Evolutionary conservation across 148 eudicot species (phyloP).

Genomic region (Polygonum maritimum): DNA sequence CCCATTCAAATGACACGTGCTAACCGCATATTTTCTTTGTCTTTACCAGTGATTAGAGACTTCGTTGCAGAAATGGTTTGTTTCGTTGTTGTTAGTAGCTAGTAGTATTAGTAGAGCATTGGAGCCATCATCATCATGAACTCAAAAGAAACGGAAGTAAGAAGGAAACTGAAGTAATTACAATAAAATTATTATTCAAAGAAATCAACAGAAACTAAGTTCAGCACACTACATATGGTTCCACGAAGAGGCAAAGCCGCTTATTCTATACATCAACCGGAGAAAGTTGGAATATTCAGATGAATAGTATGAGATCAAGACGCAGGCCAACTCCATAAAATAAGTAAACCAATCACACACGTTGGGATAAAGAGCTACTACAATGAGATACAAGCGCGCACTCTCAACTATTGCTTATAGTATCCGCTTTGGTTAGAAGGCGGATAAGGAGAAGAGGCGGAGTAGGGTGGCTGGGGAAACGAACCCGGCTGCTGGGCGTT

Average conservation of each 20-base stretch:
- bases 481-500: conserved; percentile 60
- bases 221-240: background rate
- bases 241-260: background rate
- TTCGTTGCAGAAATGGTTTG: no score
- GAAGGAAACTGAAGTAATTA: background rate
- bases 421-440: conserved; percentile 82
- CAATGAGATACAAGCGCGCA: background rate
- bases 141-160: background rate
- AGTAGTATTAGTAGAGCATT: no score
- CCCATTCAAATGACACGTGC: background rate
- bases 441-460: conserved; percentile 50
- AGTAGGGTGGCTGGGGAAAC: conserved; percentile 83
- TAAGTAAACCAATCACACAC: background rate
- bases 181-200: background rate
- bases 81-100: no score
- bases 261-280: background rate
- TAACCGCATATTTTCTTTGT: background rate
- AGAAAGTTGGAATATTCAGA: background rate
- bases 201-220: background rate
- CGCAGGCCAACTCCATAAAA: background rate
- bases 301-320: background rate
- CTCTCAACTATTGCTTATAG: conserved; percentile 46
- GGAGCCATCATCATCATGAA: background rate
- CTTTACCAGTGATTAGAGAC: background rate
- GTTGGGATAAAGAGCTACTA: background rate